Conservation (phyloP, 2,329 filamentous ascomycete species). For the Myriosclerotinia scirpicola region DNA sequence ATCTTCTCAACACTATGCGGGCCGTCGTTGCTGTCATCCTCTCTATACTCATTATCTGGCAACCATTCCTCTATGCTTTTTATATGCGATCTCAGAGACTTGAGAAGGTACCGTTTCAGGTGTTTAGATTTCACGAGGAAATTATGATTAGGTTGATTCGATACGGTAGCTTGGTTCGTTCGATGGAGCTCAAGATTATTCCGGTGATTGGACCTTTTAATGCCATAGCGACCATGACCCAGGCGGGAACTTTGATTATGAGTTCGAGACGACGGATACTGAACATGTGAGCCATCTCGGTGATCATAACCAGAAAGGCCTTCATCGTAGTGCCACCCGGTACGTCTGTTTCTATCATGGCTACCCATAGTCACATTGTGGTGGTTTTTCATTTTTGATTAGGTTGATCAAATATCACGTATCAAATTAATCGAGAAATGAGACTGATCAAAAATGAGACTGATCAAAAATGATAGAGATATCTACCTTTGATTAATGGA, state of each 20-base stretch:
- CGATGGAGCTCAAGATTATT: not conserved
- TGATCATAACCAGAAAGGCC: not conserved
- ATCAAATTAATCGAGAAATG: no score
- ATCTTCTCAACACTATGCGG: not conserved
- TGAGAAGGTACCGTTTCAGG: not conserved
- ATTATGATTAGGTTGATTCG: conserved; percentile 6
- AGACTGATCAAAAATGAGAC: not conserved
- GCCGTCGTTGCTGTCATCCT: not conserved
- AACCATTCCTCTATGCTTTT: conserved; percentile 10
- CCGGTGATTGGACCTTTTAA: not conserved
- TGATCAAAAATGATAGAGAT: not conserved
- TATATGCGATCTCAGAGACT: conserved; percentile 5
- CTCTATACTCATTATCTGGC: not conserved
- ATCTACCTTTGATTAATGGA: not conserved
- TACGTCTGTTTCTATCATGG: not conserved
- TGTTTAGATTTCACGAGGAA: conserved; percentile 10
- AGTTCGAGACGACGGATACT: not conserved
- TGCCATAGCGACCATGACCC: not conserved
- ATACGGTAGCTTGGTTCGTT: not conserved
- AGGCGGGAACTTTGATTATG: not conserved
- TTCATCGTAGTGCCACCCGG: not conserved
- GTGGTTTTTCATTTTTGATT: not conserved
- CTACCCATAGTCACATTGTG: not conserved
- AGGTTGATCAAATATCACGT: not conserved
- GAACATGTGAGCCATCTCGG: not conserved